A percentile compares a stretch with the other conserved stretches of the same genome.
Conservation (phyloP, 257 asterid species). For the Eucommia ulmoides region DNA sequence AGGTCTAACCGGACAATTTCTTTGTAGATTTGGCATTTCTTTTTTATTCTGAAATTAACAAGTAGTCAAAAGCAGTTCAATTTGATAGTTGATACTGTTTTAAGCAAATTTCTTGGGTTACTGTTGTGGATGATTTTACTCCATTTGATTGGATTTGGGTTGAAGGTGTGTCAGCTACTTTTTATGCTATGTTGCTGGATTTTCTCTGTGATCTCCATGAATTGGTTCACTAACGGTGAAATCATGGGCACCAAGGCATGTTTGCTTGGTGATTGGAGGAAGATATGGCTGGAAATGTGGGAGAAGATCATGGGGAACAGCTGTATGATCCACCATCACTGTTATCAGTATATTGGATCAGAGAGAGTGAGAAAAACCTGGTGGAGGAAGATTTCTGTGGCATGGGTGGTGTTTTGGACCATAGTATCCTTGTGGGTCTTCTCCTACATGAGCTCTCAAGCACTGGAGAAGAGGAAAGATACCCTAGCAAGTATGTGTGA, state of each 20-base stretch:
- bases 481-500: conserved; percentile 88
- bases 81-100: conserved; percentile 14
- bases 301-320: conserved; percentile 36
- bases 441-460: conserved; percentile 44
- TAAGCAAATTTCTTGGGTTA: conserved; percentile 13
- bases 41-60: conserved; percentile 8
- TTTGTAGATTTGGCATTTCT: conserved; percentile 13
- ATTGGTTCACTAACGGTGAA: conserved; percentile 60
- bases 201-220: conserved; percentile 52
- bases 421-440: conserved; percentile 27
- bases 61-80: conserved; percentile 9
- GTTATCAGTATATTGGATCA: conserved; percentile 38
- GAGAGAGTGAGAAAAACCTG: conserved; percentile 43
- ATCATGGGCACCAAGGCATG: conserved; percentile 51
- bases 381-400: conserved; percentile 46
- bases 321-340: conserved; percentile 41
- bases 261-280: conserved; percentile 44
- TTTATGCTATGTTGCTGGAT: conserved; percentile 63
- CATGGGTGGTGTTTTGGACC: conserved; percentile 37
- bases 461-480: conserved; percentile 72
- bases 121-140: conserved; percentile 57
- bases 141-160: conserved; percentile 64
- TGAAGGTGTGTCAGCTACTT: conserved; percentile 74
- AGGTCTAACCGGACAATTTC: conserved; percentile 6
- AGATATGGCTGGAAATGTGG: conserved; percentile 51